Evolutionary conservation across 768 basidiomycete species (phyloP).

Genomic region (Suillus cothurnatus): DNA sequence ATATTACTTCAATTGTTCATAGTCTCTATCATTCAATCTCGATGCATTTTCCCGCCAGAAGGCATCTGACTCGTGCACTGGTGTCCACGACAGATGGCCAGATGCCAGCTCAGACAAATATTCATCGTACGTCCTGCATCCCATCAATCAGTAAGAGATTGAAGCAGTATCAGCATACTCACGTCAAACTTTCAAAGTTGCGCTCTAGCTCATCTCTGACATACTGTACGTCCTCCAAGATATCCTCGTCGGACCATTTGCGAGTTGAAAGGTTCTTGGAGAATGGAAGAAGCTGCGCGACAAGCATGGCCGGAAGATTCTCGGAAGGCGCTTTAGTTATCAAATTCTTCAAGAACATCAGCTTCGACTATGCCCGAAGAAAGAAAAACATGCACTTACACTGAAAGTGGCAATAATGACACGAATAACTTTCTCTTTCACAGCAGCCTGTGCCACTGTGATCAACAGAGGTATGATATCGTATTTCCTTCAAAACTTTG

Average conservation of each 20-base stretch:
- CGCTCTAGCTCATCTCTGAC: constrained; percentile 83
- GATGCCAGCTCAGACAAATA: constrained; percentile 89
- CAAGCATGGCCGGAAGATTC: constrained; percentile 94
- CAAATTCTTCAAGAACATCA: constrained; percentile 63
- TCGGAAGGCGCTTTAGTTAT: constrained; percentile 82
- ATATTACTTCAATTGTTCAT: constrained; percentile 79
- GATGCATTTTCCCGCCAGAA: constrained; percentile 98
- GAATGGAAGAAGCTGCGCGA: constrained; percentile 84
- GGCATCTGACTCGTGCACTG: constrained; percentile 93
- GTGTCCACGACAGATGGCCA: constrained; percentile 93
- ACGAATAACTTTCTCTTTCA: constrained; percentile 96
- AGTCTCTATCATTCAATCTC: constrained; percentile 83
- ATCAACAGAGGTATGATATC: constrained; percentile 86
- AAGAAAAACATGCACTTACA: constrained; percentile 40
- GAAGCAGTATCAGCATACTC: constrained; percentile 28
- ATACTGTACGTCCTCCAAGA: constrained; percentile 88
- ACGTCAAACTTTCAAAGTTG: constrained; percentile 92
- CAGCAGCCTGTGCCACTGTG: constrained; percentile 82
- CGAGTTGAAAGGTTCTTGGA: constrained; percentile 78
- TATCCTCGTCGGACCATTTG: constrained; percentile 96
- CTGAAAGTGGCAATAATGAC: constrained; percentile 91
- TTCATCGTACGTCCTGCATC: constrained; percentile 88
- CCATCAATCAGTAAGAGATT: not conserved
- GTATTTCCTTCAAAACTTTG: constrained; percentile 63
- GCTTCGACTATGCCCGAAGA: not conserved